These are phyloP conservation scores for Fusarium nanum DNA, from an alignment of 2,329 filamentous ascomycete genomes.

Conservation along the genomic window DNA sequence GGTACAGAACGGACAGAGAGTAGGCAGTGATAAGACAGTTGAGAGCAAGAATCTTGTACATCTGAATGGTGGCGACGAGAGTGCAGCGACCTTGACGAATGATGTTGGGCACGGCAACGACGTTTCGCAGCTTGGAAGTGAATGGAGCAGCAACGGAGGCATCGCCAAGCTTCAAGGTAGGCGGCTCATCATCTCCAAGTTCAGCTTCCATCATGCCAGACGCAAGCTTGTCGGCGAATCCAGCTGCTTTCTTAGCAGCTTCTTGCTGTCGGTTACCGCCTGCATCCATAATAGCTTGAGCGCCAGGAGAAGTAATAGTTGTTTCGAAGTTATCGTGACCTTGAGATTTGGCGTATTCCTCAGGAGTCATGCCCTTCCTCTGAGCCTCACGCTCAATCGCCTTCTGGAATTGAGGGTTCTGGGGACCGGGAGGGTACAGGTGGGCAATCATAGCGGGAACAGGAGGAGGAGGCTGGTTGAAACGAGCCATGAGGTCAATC, in stretches of 20 bases:
- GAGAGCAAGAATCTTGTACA: slow-evolving; percentile 99
- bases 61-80: slow-evolving; percentile 97
- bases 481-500: slow-evolving; percentile 87
- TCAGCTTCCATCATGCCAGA: slow-evolving; percentile 90
- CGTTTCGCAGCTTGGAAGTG: slow-evolving; percentile 96
- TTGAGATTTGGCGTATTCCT: slow-evolving; percentile 66
- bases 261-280: slow-evolving; percentile 62
- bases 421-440: slow-evolving; percentile 88
- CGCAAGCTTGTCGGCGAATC: slow-evolving; percentile 87
- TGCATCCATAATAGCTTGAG: slow-evolving; percentile 66
- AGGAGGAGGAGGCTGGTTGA: slow-evolving; percentile 93
- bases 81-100: slow-evolving; percentile 98
- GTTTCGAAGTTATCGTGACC: slow-evolving; percentile 68
- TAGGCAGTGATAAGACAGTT: slow-evolving; percentile 99
- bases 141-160: slow-evolving; percentile 97
- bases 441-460: slow-evolving; percentile 94
- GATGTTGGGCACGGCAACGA: slow-evolving; percentile 97
- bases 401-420: slow-evolving; percentile 93
- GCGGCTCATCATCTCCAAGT: slow-evolving; percentile 88
- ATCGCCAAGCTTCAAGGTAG: slow-evolving; percentile 95
- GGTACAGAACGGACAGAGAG: slow-evolving; percentile 93
- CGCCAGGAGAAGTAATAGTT: slow-evolving; percentile 74
- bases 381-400: slow-evolving; percentile 88
- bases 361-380: slow-evolving; percentile 76
- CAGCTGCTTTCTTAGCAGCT: slow-evolving; percentile 76